Base-by-base conservation (phyloP, 192 early-diverging fungal genomes). In the Podila epicladia region DNA sequence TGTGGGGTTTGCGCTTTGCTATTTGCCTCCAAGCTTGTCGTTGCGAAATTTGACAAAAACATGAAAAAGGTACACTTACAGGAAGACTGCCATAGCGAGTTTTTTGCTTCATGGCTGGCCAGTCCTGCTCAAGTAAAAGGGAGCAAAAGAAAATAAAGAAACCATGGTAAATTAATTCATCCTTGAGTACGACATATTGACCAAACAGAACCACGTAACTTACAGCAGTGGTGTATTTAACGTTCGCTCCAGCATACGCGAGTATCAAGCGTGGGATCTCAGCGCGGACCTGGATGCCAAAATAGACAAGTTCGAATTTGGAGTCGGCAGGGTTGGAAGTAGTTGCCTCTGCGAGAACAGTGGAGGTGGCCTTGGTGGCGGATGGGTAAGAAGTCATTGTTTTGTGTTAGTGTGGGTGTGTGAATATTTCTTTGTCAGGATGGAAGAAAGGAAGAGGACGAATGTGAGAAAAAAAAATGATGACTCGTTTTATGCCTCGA, bases 41-140 rank as follows among this genome's bases (percentile, higher is more conserved):
- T 69, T 57, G 76, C 74, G 31, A 59, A 65, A 0, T 1, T 37
- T 9, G 1, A 11, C 6, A 37, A 37, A 37, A 37, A 37, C 9
- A 37, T 9, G 35, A 37, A 37, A 37, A 9, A 9, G 7, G 35
- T 1, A 11, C 9, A 11, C 72, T 62, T 62, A 62, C 61, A 26
- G 71, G 71, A n/a, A 73, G 11, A 35, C 33, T 8, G n/a, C 71
- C 71, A 45, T 35, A 73, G 24, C 63, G 71, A 22, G 71, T 73
- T 11, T 57, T 53, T 6, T n/a, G 11, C 62, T 63, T 64, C 38
- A 50, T 58, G 19, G 60, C 71, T 3, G 69, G 49, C 75, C 75
- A 78, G 59, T 78, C 69, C 75, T 69, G 20, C 50, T 1, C 35
- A 37, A 11, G 35, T 37, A 9, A 33, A 53, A 20, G 17, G 0